Conservation (phyloP, 768 basidiomycete species). For the Rhizopogon roseolus region DNA sequence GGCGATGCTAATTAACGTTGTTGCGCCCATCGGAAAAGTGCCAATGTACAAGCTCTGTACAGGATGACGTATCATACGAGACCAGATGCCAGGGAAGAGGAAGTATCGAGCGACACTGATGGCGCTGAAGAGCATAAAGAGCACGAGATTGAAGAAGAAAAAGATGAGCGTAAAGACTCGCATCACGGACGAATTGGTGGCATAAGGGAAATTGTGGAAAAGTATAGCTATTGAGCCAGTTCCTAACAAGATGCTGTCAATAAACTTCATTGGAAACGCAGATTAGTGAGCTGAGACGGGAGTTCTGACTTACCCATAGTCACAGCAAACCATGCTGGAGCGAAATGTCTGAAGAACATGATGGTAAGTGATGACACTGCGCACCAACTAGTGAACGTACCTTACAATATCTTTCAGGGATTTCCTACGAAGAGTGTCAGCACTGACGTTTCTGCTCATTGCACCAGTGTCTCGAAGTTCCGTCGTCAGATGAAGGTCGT, state of each 20-base stretch:
- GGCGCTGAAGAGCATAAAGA: constrained; percentile 47
- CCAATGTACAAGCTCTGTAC: constrained; percentile 46
- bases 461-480: background rate
- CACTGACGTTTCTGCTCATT: background rate
- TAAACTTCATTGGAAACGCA: background rate
- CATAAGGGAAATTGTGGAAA: constrained; percentile 56
- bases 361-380: background rate
- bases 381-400: constrained; percentile 12
- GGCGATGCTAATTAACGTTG: constrained; percentile 52
- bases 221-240: constrained; percentile 53
- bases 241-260: constrained; percentile 20
- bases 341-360: constrained; percentile 36
- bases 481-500: background rate
- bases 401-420: constrained; percentile 31
- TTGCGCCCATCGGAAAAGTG: constrained; percentile 53
- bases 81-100: constrained; percentile 47
- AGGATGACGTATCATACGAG: constrained; percentile 44
- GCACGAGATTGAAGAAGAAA: constrained; percentile 53
- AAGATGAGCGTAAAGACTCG: constrained; percentile 40
- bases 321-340: constrained; percentile 51
- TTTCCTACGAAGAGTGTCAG: constrained; percentile 14
- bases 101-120: constrained; percentile 47
- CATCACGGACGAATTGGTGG: constrained; percentile 33
- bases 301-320: constrained; percentile 41
- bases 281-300: background rate